Base-by-base conservation (phyloP, 805 yeast genomes). In the Kregervanrija fluxuum region DNA sequence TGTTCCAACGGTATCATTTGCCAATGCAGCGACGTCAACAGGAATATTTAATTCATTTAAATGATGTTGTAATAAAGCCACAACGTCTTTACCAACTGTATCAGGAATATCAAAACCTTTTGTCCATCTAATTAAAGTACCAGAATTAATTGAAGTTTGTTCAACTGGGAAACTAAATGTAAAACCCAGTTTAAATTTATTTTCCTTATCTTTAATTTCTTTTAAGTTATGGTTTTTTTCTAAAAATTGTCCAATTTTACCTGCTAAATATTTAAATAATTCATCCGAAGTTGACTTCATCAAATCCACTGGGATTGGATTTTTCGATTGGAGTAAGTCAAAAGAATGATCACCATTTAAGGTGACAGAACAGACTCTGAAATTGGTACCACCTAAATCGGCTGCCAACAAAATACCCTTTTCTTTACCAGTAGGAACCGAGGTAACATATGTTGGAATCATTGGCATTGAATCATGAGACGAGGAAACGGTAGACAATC, bases 1-100 rank as follows among this genome's bases (percentile, higher is more conserved):
- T 11, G 98, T 90, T 37, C 99, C 98, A 13, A 89, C 96, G 1
- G 98, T 93, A 62, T 91, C 99, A 62, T 91, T 91, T 28, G 96
- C 95, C 47, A 93, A 73, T 1, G 98, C 98, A 13, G 84, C 88
- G 37, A 90, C 85, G 35, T 60, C 60, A 34, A 87, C 87, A 9
- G 86, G 84, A 35, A 80, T 67, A 0, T 77, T 71, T 35, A 75
- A 71, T 3, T 52, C 56, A 54, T 86, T 83, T 39, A 91, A 57
- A 47, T 85, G 84, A 11, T 64, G 61, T 65, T 93, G 98, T 49
- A 88, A 73, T 38, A 80, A 65, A 38, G 68, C 69, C 42, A 86
- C 93, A 37, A 93, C 84, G 61, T 91, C 97, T 58, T 81, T 70
- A 44, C 87, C 95, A 33, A 91, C 85, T 35, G 86, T 81, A 54